phyloP scores from a whole-genome alignment of 768 basidiomycete species.

The Exidia glandulosa region DNA sequence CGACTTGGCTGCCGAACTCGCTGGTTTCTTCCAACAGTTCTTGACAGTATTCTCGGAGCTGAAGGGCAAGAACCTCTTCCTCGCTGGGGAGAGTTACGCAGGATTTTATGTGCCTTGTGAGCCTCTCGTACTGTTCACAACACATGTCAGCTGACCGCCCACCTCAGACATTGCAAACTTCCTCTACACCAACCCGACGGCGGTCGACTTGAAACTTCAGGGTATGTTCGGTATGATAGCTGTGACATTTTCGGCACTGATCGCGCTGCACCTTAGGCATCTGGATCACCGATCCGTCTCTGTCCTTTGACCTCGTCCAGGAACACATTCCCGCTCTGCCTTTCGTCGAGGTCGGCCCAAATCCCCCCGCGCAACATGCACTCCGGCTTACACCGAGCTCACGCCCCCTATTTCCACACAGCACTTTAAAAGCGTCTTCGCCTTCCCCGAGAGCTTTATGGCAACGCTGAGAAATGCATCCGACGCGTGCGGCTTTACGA shows the following conservation, averaged over 20 bases:
- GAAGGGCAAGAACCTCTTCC: conserved; percentile 58
- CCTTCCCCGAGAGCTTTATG: conserved; percentile 60
- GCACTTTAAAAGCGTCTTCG: conserved; percentile 58
- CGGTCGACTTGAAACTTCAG: conserved; percentile 45
- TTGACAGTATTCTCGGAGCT: conserved; percentile 62
- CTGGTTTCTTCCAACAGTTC: conserved; percentile 65
- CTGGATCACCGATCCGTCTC: conserved; percentile 55
- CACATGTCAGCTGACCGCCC: too few relatives aligned
- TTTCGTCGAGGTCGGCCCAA: conserved; percentile 38
- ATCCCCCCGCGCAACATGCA: not conserved
- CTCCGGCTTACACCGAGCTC: not conserved
- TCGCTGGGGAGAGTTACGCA: conserved; percentile 45
- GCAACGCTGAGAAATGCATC: conserved; percentile 43
- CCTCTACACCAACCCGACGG: conserved; percentile 48
- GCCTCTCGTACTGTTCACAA: conserved; percentile 12
- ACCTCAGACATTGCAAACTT: conserved; percentile 59
- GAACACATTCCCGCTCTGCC: conserved; percentile 59
- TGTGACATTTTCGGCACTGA: too few relatives aligned
- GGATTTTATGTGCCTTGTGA: conserved; percentile 56
- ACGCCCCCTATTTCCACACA: conserved; percentile 20
- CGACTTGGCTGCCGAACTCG: conserved; percentile 43
- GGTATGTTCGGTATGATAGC: not conserved
- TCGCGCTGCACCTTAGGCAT: conserved; percentile 28
- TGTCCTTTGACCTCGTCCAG: conserved; percentile 57
- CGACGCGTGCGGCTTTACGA: conserved; percentile 46